A percentile compares a stretch with the other conserved stretches of the same genome.
phyloP scores from a whole-genome alignment of 352 stramenopile genomes.

The Globisporangium yorkense region DNA sequence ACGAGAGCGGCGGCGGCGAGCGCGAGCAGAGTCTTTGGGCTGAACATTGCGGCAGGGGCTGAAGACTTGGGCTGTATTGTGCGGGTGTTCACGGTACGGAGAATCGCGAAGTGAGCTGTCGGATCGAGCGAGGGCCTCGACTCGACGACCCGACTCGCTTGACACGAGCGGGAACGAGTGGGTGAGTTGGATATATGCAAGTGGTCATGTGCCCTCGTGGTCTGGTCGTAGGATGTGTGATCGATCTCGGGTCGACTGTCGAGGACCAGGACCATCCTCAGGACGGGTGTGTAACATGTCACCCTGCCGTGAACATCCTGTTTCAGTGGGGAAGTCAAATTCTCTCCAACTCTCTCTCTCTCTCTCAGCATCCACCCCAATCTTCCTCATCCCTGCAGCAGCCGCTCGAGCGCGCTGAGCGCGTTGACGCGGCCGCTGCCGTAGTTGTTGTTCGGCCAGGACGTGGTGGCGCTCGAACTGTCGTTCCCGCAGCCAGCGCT shows the following conservation, averaged over 20 bases:
- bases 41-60: constrained; percentile 12
- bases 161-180: neutral
- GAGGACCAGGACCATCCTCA: neutral
- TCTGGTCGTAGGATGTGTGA: no score
- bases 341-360: neutral
- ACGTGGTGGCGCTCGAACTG: neutral
- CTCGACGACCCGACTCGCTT: neutral
- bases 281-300: neutral
- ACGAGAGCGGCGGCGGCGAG: constrained; percentile 6
- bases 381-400: neutral
- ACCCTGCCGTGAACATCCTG: neutral
- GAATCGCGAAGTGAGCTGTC: neutral
- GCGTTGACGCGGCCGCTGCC: constrained; percentile 21
- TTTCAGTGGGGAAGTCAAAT: neutral
- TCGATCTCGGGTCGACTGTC: no score
- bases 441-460: constrained; percentile 22
- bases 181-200: no score
- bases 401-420: constrained; percentile 6
- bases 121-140: neutral
- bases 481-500: constrained; percentile 9
- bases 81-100: neutral
- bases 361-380: neutral
- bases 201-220: no score
- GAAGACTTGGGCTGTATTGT: neutral
- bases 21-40: constrained; percentile 14